Evolutionary conservation across 192 early-diverging fungal species (phyloP), one percentile per base, ranked within the genome.

Genomic region (Podila epigama): DNA sequence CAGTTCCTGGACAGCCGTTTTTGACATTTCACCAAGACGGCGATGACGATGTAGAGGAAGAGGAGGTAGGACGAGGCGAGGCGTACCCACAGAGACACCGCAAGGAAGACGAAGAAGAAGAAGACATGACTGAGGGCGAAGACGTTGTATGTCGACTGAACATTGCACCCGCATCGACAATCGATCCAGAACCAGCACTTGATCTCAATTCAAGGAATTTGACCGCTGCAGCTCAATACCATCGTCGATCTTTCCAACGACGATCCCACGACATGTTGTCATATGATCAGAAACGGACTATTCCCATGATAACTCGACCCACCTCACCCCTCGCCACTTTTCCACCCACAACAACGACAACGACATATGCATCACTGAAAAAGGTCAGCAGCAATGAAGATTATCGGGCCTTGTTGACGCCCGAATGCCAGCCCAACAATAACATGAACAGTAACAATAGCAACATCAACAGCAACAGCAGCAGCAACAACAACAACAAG

Each of bases 351-450:
- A 15, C 18, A 60, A 5, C 13, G 35, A 27, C 48, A 36, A 36
- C 31, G 36, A 8, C 27, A 44, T 32, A 4, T 18, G 39, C 54
- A 0, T 32, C 70, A 28, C 42, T 75, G n/a, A 75, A 39, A 28
- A 75, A 75, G 44, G 66, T 66, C 52, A 66, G 42, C 35, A 75
- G 70, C 15, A 66, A 75, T 32, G 70, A 66, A 12, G 63, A 66
- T 16, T 41, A 61, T 4, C 57, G 58, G 12, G 48, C 41, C 50
- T 60, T 11, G 37, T 61, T 25, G 10, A 55, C 70, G 2, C 70
- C 70, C 16, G 70, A 66, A 32, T 75, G 63, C 39, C 70, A 75
- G 25, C 64, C 70, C 33, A 75, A 73, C 51, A 48, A 55, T 12
- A 22, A 18, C 2, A n/a, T n/a, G n/a, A n/a, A n/a, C n/a, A n/a